phyloP scores from a whole-genome alignment of 495 filamentous ascomycete genomes.

The Penicillium angulare region DNA sequence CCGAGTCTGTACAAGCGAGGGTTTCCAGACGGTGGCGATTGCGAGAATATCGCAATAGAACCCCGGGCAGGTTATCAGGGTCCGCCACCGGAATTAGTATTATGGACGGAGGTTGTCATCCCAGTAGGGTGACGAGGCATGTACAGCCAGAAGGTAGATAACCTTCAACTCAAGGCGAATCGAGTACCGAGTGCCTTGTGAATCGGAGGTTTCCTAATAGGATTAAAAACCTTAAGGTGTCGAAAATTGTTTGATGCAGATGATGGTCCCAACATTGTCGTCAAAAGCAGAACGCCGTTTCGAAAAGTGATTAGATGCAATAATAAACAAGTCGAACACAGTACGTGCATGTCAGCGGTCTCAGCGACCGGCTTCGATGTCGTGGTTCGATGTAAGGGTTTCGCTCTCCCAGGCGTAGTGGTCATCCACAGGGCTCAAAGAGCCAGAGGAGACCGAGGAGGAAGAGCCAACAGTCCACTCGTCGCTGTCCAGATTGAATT shows the following conservation, averaged over 20 bases:
- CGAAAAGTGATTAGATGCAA: slow-evolving; percentile 32
- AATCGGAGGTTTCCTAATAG: slow-evolving; percentile 19
- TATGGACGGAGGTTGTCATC: slow-evolving; percentile 37
- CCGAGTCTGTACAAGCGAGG: slow-evolving; percentile 43
- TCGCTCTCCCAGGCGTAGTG: slow-evolving; percentile 63
- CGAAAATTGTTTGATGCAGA: slow-evolving; percentile 49
- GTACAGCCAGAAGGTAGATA: slow-evolving; percentile 32
- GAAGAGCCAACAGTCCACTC: slow-evolving; percentile 75
- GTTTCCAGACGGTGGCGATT: slow-evolving; percentile 32
- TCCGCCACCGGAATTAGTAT: slow-evolving; percentile 42
- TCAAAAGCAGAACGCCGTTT: slow-evolving; percentile 39
- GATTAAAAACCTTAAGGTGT: slow-evolving; percentile 42
- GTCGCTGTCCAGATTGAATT: slow-evolving; percentile 61
- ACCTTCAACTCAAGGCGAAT: slow-evolving; percentile 25
- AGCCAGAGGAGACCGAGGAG: slow-evolving; percentile 64
- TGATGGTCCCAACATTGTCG: slow-evolving; percentile 38
- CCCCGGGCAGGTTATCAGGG: slow-evolving; percentile 19
- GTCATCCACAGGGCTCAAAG: slow-evolving; percentile 61
- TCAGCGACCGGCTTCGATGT: slow-evolving; percentile 49
- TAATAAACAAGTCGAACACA: slow-evolving; percentile 18
- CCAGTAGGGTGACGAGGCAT: slow-evolving; percentile 25
- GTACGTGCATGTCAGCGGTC: slow-evolving; percentile 26
- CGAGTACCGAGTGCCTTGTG: slow-evolving; percentile 14
- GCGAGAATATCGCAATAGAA: slow-evolving; percentile 16
- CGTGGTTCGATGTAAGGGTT: slow-evolving; percentile 53